Conservation (phyloP, 371 early-diverging fungal genomes). For the Syncephalastrum sp. region DNA sequence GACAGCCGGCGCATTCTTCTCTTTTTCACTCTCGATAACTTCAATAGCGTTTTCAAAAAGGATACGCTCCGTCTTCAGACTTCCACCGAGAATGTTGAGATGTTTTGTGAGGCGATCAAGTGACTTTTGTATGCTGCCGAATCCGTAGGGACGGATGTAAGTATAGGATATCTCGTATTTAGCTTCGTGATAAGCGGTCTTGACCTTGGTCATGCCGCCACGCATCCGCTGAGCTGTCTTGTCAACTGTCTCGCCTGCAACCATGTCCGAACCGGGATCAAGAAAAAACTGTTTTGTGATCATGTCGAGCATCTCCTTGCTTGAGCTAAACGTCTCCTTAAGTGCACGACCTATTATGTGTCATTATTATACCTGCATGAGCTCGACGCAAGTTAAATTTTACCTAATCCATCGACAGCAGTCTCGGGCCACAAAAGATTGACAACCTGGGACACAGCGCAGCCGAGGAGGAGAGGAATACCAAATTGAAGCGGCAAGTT, state of each 20-base stretch:
- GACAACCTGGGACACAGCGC: constrained; percentile 29
- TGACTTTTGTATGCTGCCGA: constrained; percentile 35
- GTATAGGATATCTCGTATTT: constrained; percentile 49
- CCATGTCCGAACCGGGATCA: constrained; percentile 34
- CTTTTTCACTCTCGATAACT: constrained; percentile 11
- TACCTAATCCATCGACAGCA: constrained; percentile 47
- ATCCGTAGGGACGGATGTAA: constrained; percentile 38
- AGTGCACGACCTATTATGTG: constrained; percentile 33
- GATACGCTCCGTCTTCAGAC: constrained; percentile 42
- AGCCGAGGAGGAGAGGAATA: constrained; percentile 22
- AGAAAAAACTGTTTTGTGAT: constrained; percentile 47
- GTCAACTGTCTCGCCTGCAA: constrained; percentile 31
- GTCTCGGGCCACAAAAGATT: constrained; percentile 53
- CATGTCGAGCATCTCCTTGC: constrained; percentile 43
- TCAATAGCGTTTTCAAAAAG: constrained; percentile 44
- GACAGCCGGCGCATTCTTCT: neutral
- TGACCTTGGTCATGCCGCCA: constrained; percentile 43
- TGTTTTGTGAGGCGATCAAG: constrained; percentile 42
- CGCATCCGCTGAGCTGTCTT: constrained; percentile 35
- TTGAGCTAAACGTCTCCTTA: constrained; percentile 38
- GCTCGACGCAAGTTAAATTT: neutral
- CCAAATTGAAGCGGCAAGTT: constrained; percentile 17
- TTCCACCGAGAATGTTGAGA: constrained; percentile 40
- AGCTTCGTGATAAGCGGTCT: constrained; percentile 45
- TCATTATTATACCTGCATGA: neutral